Evolutionary conservation across 768 basidiomycete species (phyloP), one percentile per base, ranked within the genome.

Genomic region (Pholiota conissans): DNA sequence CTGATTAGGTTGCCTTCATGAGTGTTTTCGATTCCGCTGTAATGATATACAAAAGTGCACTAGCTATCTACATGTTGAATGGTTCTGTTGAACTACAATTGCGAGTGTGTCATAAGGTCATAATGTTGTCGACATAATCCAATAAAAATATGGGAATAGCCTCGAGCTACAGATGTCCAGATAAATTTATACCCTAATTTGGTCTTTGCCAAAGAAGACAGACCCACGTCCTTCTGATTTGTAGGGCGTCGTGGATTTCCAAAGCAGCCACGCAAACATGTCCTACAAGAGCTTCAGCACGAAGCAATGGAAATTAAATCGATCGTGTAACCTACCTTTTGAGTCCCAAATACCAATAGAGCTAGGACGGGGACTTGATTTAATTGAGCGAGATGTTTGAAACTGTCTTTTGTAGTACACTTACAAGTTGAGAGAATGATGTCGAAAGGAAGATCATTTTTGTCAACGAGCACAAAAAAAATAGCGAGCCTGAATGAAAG

Each of bases 261-360:
- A 62, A 34, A 40, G 59, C 2, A 46, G 28, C 64, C 64, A 65
- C 1, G 58, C 61, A 24, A 55, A 37, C 46, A 65, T 34, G 39
- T 65, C 63, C 63, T 65, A 24, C 6, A 45, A 11, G 18, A 9
- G 5, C 13, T 18, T 22, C 24, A 29, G 50, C 6, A 53, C 47
- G 9, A 30, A 18, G 13, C 30, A 42, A 28, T 16, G 5, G n/a
- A 24, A 10, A 37, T 20, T 11, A 29, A 13, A 4, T 18, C 16
- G 39, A 10, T 16, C 27, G n/a, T 28, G 20, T 1, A 3, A 14
- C 37, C 7, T 9, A 61, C 64, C 61, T 59, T 62, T 29, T 66
- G 65, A 8, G 65, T 62, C 10, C 65, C 65, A 52, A 66, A 66
- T 11, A 64, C 64, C 32, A 66, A 30, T 34, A 72, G 63, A 20